Base-by-base conservation (phyloP, 768 basidiomycete genomes). In the Dioszegia aurantiaca region DNA sequence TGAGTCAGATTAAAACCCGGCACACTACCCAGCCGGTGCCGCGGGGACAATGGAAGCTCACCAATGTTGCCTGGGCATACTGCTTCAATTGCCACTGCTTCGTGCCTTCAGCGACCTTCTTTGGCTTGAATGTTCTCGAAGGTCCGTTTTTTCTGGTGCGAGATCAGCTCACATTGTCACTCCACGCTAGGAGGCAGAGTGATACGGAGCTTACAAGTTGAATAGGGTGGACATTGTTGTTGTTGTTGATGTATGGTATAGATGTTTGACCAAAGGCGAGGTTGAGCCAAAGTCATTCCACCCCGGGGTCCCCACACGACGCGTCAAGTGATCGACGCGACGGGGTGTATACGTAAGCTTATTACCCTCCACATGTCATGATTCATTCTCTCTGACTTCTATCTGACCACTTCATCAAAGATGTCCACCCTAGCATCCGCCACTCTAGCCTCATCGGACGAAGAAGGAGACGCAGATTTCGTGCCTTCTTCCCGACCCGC, bases 81-180 rank as follows among this genome's bases (percentile, higher is more conserved):
- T 97, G 97, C 77, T 95, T 86, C 63, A 99, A 81, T 79, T 98
- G 94, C 76, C 93, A 97, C 75, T 97, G 94, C 78, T 94, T 94
- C 37, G 93, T 94, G 39, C 93, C 93, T 77, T 94, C 91, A 4
- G 91, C 88, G 23, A 92, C 87, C 78, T 89, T 91, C 69, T 91
- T 87, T 27, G 94, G 94, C 74, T 93, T 94, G 83, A 98, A 97
- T 17, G 94, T 53, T 23, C 51, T 36, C 1, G 51, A 53, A 3
- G 51, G 51, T 11, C 51, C 51, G 28, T 53, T 53, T 37, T 53
- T 53, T 3, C 51, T 53, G 17, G 9, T 8, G 16, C 14, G 6
- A 12, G 5, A 31, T 60, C 36, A 60, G 52, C 58, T 60, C n/a
- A n/a, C n/a, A n/a, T 62, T 11, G 10, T 17, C 33, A 31, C 6